These are phyloP conservation scores for Chalciporus sphaerocephalus DNA, from an alignment of 768 basidiomycete genomes.

Conservation along the genomic window DNA sequence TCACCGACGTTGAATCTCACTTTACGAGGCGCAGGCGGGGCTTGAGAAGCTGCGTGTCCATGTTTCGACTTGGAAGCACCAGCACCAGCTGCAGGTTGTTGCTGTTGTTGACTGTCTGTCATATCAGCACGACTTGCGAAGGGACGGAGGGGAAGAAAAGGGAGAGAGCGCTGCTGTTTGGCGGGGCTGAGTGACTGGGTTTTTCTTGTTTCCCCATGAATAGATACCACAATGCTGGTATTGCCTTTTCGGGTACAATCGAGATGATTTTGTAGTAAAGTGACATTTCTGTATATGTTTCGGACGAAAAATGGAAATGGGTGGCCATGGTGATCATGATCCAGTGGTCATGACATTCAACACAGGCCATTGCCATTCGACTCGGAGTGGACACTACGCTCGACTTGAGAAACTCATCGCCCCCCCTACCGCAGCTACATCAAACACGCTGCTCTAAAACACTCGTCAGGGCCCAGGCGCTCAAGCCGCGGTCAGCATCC, in stretches of 20 bases:
- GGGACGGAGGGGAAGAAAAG: conserved; percentile 2
- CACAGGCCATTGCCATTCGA: too few species aligned
- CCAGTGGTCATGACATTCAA: too few species aligned
- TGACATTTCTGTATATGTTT: background rate
- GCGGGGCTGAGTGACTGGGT: background rate
- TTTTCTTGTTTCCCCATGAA: conserved; percentile 8
- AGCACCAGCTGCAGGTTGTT: background rate
- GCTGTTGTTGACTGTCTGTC: conserved; percentile 25
- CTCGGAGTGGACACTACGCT: too few species aligned
- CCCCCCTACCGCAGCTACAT: too few species aligned
- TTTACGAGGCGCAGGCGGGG: conserved; percentile 64
- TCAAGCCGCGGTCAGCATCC: too few species aligned
- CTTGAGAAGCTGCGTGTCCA: conserved; percentile 42
- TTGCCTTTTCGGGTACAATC: background rate
- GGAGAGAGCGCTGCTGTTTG: background rate
- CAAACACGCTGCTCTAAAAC: too few species aligned
- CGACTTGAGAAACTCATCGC: too few species aligned
- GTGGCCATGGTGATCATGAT: background rate
- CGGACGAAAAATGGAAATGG: background rate
- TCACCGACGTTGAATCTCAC: conserved; percentile 85
- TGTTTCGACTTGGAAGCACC: conserved; percentile 39
- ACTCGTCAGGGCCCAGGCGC: too few species aligned
- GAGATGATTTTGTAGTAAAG: background rate
- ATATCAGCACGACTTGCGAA: conserved; percentile 23
- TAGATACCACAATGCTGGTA: conserved; percentile 7